Base-by-base conservation (phyloP, 768 basidiomycete species). In the Clitopilus hobsonii region DNA sequence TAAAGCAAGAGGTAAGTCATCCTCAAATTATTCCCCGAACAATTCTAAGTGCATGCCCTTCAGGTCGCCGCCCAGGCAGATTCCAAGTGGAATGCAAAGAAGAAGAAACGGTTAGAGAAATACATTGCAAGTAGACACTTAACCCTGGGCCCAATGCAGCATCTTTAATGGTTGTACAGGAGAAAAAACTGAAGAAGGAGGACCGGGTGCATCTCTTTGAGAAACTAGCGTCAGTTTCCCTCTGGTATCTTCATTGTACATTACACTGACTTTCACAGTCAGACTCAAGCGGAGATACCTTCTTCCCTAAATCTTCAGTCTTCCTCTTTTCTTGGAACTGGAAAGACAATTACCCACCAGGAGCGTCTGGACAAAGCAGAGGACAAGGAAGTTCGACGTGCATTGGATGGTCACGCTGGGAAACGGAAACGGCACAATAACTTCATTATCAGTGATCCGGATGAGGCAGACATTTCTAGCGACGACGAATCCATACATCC, bases 161-260 rank as follows among this genome's bases (percentile, higher is more conserved):
- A 13, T 53, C 51, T 27, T 20, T 51, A 27, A 56, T 10, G 56
- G 58, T 52, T 25, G 38, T 54, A 49, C 58, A 94, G 92, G 89
- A 92, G 50, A 94, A 94, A 73, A 95, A 95, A 70, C 73, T 96
- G 49, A 92, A 89, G 71, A 91, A 94, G 67, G 94, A 97, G 64
- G 91, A 92, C 57, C 82, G 94, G 45, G 64, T 83, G 3, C 67
- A 77, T 18, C 77, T 97, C 13, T 85, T 96, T 53, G 83, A 91
- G 60, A 93, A 90, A 67, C 75, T 97, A 57, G 80, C 85, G 94
- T 94, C 72, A 58, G 85, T 81, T 28, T n/a, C n/a, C n/a, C n/a
- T n/a, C n/a, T n/a, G n/a, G n/a, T n/a, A n/a, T n/a, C n/a, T n/a
- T n/a, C n/a, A n/a, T n/a, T n/a, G n/a, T n/a, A n/a, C n/a, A n/a